Evolutionary conservation across 345 rosid genomes (phyloP).

Genomic region (Hypericum androsaemum): DNA sequence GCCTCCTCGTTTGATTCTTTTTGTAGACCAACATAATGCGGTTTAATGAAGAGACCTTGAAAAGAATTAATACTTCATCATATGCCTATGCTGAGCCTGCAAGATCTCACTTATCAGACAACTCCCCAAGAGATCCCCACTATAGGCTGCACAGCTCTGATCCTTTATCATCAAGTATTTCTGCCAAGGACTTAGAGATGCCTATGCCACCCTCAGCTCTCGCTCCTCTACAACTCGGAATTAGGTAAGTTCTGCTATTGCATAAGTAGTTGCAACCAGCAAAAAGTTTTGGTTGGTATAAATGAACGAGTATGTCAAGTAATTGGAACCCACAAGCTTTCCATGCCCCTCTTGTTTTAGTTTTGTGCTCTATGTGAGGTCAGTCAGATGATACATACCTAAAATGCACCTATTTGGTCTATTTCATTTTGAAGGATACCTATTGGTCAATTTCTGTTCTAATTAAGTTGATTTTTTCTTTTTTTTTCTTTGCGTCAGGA

Average conservation of each 20-base stretch:
- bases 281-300: no score
- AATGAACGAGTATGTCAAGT: no score
- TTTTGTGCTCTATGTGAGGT: no score
- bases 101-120: constrained; percentile 39
- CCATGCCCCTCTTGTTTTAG: no score
- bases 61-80: constrained; percentile 35
- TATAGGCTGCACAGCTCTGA: constrained; percentile 21
- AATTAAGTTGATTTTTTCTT: background rate
- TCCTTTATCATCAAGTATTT: constrained; percentile 30
- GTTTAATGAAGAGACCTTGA: constrained; percentile 57
- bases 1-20: background rate
- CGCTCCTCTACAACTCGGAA: constrained; percentile 48
- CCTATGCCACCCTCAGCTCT: constrained; percentile 87
- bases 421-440: background rate
- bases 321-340: no score
- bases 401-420: background rate
- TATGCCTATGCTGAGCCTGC: constrained; percentile 33
- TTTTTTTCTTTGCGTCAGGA: constrained; percentile 61
- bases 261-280: background rate
- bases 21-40: constrained; percentile 69
- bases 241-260: constrained; percentile 40
- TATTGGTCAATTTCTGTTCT: constrained; percentile 4
- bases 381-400: no score
- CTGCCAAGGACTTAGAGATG: constrained; percentile 61
- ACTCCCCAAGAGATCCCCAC: constrained; percentile 21